Conservation (phyloP, 2,329 filamentous ascomycete species). For the Hansfordia pulvinata region DNA sequence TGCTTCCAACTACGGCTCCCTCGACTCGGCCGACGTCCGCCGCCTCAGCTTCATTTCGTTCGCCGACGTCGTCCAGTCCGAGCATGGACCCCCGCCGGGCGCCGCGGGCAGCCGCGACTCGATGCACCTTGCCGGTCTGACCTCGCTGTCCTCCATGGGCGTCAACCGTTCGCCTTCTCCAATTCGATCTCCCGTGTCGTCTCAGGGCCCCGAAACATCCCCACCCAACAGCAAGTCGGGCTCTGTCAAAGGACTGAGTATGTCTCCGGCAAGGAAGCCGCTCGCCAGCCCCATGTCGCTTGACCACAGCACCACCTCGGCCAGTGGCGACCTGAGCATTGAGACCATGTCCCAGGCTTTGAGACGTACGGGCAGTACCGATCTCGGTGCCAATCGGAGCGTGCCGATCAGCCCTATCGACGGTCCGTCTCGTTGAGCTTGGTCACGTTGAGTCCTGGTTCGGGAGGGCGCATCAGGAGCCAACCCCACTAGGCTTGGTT, state of each 20-base stretch:
- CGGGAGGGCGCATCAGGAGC: neutral
- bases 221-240: slow-evolving; percentile 65
- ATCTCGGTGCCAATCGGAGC: slow-evolving; percentile 48
- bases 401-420: slow-evolving; percentile 45
- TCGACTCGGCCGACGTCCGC: slow-evolving; percentile 67
- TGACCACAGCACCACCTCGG: slow-evolving; percentile 31
- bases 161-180: slow-evolving; percentile 66
- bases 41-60: slow-evolving; percentile 93
- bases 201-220: slow-evolving; percentile 52
- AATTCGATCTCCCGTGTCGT: slow-evolving; percentile 65
- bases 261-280: slow-evolving; percentile 47
- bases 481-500: slow-evolving; percentile 5
- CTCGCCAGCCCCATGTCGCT: slow-evolving; percentile 50
- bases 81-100: slow-evolving; percentile 49
- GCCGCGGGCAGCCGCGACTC: slow-evolving; percentile 49
- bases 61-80: slow-evolving; percentile 82
- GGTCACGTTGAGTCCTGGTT: slow-evolving; percentile 1
- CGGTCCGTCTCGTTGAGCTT: slow-evolving; percentile 15
- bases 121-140: slow-evolving; percentile 54
- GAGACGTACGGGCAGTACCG: slow-evolving; percentile 71
- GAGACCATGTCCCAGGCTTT: slow-evolving; percentile 91
- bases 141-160: slow-evolving; percentile 37
- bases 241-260: slow-evolving; percentile 60
- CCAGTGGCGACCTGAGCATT: slow-evolving; percentile 63
- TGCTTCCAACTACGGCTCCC: slow-evolving; percentile 61